These are phyloP conservation scores for Sisymbrium altissimum DNA, from an alignment of 345 rosid species.

Conservation along the genomic window DNA sequence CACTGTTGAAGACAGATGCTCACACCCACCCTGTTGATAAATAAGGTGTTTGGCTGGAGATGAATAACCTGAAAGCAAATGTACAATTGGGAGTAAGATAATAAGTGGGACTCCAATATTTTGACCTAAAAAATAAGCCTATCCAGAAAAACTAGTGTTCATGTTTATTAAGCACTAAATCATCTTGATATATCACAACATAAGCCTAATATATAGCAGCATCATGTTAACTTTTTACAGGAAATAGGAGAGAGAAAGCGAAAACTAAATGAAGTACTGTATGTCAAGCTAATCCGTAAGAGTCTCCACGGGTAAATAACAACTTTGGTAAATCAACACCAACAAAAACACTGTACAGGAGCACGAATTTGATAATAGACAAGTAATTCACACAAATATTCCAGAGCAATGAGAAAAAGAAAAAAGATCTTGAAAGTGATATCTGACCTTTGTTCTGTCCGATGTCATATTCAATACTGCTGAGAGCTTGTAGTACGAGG, in stretches of 20 bases:
- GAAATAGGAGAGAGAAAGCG: not conserved
- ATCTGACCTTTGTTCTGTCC: slow-evolving; percentile 87
- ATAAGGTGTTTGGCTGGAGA: slow-evolving; percentile 84
- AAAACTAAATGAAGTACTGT: slow-evolving; percentile 8
- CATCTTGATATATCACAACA: slow-evolving; percentile 4
- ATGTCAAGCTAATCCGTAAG: not conserved
- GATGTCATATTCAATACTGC: slow-evolving; percentile 82
- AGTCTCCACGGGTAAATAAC: not conserved
- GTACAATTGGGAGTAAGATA: slow-evolving; percentile 8
- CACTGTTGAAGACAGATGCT: slow-evolving; percentile 85
- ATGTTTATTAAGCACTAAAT: slow-evolving; percentile 8
- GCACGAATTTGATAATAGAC: slow-evolving; percentile 1
- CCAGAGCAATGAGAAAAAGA: slow-evolving; percentile 4
- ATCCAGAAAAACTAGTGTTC: not conserved
- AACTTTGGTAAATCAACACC: slow-evolving; percentile 4
- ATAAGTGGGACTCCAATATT: slow-evolving; percentile 3
- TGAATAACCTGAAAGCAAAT: slow-evolving; percentile 68
- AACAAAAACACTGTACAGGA: slow-evolving; percentile 9
- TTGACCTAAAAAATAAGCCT: not conserved
- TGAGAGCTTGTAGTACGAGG: slow-evolving; percentile 83
- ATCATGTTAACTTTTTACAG: not conserved
- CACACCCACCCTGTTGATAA: slow-evolving; percentile 74
- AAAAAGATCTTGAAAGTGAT: slow-evolving; percentile 7
- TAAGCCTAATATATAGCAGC: slow-evolving; percentile 10
- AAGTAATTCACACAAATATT: not conserved